Evolutionary conservation across 805 yeast genomes (phyloP), one percentile per base, ranked within the genome.

Genomic region (Schizosaccharomyces cryophilus): DNA sequence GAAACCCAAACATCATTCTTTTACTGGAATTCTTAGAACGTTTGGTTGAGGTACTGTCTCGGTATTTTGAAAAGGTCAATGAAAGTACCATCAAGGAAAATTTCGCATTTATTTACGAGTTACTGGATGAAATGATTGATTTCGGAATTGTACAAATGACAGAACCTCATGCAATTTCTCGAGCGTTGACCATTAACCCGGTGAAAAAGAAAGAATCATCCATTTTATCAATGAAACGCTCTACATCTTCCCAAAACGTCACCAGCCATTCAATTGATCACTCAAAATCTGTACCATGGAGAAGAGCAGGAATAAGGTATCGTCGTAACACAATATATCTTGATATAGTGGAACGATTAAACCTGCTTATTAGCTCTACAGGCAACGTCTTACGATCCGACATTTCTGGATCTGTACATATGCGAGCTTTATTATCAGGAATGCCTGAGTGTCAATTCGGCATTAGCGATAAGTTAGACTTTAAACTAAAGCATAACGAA

Each of bases 371-470:
- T 69, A 79, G 83, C 6, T 75, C 82, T 6, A 77, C 79, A 61
- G 85, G 74, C 1, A 77, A 80, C 21, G 75, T 84, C 0, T 71
- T 86, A 38, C 77, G 84, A 62, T 77, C 88, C 0, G 83, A 80
- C 66, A 85, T 88, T 29, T 86, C 84, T 64, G 96, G 96, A 4
- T 73, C 78, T 11, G 80, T 89, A 58, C 75, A 77, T 60, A 77
- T 87, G 77, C 81, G 82, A 60, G 74, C 90, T 0, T 86, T 81
- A 54, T 71, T 89, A 13, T 77, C 85, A 0, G 96, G 96, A 3
- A 80, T 81, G 78, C 96, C 96, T 0, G 77, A 77, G 29, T 89
- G 96, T 69, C 79, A 81, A 59, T 82, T 89, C 69, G 95, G 90
- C 0, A 75, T 90, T 59, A 80, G 82, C 64, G 88, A 84, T 64